phyloP scores from a whole-genome alignment of 1,284 basidiomycete genomes.

The Stygiomarasmius scandens region DNA sequence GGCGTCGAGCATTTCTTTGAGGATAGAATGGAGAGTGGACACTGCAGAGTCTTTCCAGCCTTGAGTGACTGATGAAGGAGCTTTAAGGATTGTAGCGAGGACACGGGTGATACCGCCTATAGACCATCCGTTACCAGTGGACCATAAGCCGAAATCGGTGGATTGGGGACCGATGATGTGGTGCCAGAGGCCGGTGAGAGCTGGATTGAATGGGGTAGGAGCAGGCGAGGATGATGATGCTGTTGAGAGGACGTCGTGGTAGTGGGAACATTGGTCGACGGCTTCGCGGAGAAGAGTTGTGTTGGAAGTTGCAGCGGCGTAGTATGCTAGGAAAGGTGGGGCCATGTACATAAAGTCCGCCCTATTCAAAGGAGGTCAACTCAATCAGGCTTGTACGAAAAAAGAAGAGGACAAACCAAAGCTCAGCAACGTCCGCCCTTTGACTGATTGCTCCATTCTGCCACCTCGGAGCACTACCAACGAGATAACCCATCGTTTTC shows the following conservation, averaged over 20 bases:
- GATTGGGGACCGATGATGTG: slow-evolving; percentile 49
- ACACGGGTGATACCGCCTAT: slow-evolving; percentile 47
- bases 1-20: slow-evolving; percentile 50
- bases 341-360: slow-evolving; percentile 65
- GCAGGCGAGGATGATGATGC: slow-evolving; percentile 25
- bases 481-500: slow-evolving; percentile 34
- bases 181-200: slow-evolving; percentile 38
- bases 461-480: slow-evolving; percentile 42
- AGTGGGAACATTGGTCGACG: slow-evolving; percentile 49
- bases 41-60: too few relatives aligned
- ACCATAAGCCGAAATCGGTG: slow-evolving; percentile 55
- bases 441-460: slow-evolving; percentile 56
- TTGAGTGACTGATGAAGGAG: too few relatives aligned
- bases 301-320: slow-evolving; percentile 48
- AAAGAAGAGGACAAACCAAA: slow-evolving; percentile 38
- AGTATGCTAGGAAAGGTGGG: slow-evolving; percentile 61
- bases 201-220: neutral
- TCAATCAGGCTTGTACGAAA: too few relatives aligned
- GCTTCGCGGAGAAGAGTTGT: slow-evolving; percentile 43
- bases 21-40: too few relatives aligned
- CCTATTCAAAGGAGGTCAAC: slow-evolving; percentile 34
- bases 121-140: slow-evolving; percentile 49
- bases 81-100: slow-evolving; percentile 47
- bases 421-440: slow-evolving; percentile 38
- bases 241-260: slow-evolving; percentile 45